Percentiles rank a stretch among this genome's conserved stretches.
Evolutionary conservation across 2,329 filamentous ascomycete species (phyloP).

Genomic region (Paraphoma chrysanthemicola): DNA sequence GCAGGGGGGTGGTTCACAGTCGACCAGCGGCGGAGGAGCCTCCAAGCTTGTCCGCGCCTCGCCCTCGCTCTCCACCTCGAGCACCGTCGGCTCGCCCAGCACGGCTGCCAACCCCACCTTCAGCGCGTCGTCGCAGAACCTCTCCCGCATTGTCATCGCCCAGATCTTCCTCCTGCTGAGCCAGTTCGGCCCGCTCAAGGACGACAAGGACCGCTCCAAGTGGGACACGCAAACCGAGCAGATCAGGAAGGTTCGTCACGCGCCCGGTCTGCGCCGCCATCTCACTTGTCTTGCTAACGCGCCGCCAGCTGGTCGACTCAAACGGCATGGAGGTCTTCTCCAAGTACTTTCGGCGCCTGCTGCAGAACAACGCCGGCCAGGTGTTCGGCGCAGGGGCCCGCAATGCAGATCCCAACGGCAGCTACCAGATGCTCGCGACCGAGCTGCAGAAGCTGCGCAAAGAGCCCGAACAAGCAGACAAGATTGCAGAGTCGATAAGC

Average conservation of each 20-base stretch:
- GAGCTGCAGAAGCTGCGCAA: conserved; percentile 88
- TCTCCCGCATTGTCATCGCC: conserved; percentile 92
- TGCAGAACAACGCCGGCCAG: conserved; percentile 87
- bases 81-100: conserved; percentile 61
- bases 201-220: conserved; percentile 90
- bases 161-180: conserved; percentile 95
- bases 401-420: conserved; percentile 76
- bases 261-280: conserved; percentile 8
- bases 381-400: conserved; percentile 85
- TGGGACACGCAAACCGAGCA: conserved; percentile 92
- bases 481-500: conserved; percentile 93
- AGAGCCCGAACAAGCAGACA: conserved; percentile 81
- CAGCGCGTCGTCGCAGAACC: conserved; percentile 51
- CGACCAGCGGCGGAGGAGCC: conserved; percentile 61
- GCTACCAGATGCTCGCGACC: conserved; percentile 79
- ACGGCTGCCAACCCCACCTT: conserved; percentile 56
- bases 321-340: conserved; percentile 99
- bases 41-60: conserved; percentile 66
- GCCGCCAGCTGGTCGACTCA: conserved; percentile 82
- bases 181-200: conserved; percentile 74
- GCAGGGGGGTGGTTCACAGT: conserved; percentile 60
- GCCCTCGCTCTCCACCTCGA: conserved; percentile 64
- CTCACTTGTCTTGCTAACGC: conserved; percentile 24
- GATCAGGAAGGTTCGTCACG: conserved; percentile 78
- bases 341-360: conserved; percentile 91